Percentiles rank a stretch among this genome's conserved stretches.
These are phyloP conservation scores for Epichloe glyceriae DNA, from an alignment of 2,329 filamentous ascomycete genomes.

Conservation along the genomic window DNA sequence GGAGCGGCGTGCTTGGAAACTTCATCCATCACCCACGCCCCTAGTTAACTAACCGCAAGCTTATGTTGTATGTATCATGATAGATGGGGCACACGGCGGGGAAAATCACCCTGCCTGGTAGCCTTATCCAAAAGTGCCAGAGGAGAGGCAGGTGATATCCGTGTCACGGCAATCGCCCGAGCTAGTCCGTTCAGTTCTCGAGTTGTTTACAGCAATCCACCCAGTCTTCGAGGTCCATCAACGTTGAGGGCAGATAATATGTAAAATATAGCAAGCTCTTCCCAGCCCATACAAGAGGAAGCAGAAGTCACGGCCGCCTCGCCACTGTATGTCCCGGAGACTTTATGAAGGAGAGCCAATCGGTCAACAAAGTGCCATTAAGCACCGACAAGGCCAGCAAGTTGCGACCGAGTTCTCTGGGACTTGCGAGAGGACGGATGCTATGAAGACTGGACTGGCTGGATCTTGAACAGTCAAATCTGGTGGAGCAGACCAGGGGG, in stretches of 20 bases:
- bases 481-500: neutral
- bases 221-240: neutral
- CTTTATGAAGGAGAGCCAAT: too few species aligned
- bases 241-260: neutral
- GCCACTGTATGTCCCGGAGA: neutral
- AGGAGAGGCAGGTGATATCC: neutral
- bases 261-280: neutral
- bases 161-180: conserved; percentile 1
- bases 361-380: neutral
- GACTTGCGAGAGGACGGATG: neutral
- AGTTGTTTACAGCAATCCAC: neutral
- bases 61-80: neutral
- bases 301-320: neutral
- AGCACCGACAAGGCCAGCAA: neutral
- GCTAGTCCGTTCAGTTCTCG: neutral
- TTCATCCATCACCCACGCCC: conserved; percentile 1
- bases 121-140: conserved; percentile 2
- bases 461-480: neutral
- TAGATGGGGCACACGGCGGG: conserved; percentile 2
- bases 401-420: neutral
- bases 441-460: neutral
- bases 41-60: neutral
- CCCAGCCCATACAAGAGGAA: neutral
- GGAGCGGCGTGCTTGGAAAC: neutral
- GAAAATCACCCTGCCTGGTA: conserved; percentile 1